These are phyloP conservation scores for Kwoniella sp. DNA, from an alignment of 768 basidiomycete species.

Conservation along the genomic window DNA sequence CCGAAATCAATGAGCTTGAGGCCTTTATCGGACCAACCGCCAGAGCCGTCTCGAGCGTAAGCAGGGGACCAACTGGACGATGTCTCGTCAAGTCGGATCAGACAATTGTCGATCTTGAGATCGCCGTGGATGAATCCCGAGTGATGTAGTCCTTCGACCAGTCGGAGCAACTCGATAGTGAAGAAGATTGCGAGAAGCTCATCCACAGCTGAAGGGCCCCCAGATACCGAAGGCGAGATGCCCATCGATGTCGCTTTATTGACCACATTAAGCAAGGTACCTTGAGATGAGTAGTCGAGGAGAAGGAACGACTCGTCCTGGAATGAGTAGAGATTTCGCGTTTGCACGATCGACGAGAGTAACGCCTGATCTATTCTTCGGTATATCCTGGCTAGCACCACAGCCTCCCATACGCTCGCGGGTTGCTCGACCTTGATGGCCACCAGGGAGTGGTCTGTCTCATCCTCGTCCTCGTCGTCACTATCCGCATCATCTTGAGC, in stretches of 20 bases:
- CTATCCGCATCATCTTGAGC: slow-evolving; percentile 50
- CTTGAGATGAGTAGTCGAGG: slow-evolving; percentile 84
- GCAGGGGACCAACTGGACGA: slow-evolving; percentile 68
- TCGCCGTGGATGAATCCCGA: slow-evolving; percentile 94
- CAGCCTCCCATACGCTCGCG: slow-evolving; percentile 87
- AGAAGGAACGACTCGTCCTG: slow-evolving; percentile 86
- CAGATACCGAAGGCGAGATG: slow-evolving; percentile 59
- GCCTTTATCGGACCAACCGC: slow-evolving; percentile 86
- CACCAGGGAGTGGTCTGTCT: slow-evolving; percentile 61
- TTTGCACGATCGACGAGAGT: slow-evolving; percentile 70
- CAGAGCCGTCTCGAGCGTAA: slow-evolving; percentile 77
- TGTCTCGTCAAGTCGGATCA: slow-evolving; percentile 79
- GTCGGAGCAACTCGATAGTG: slow-evolving; percentile 79
- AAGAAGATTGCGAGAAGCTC: slow-evolving; percentile 96
- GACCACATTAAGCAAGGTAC: slow-evolving; percentile 86
- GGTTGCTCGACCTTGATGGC: slow-evolving; percentile 93
- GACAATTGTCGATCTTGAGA: slow-evolving; percentile 97
- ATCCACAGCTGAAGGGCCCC: slow-evolving; percentile 62
- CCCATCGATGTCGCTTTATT: slow-evolving; percentile 78
- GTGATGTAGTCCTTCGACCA: slow-evolving; percentile 77
- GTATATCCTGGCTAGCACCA: slow-evolving; percentile 77
- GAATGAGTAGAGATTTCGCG: slow-evolving; percentile 80
- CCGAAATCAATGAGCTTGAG: slow-evolving; percentile 96
- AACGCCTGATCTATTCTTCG: slow-evolving; percentile 62
- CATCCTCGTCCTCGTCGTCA: slow-evolving; percentile 60